These are phyloP conservation scores for Crucibulum laeve DNA, from an alignment of 768 basidiomycete species.

Conservation along the genomic window DNA sequence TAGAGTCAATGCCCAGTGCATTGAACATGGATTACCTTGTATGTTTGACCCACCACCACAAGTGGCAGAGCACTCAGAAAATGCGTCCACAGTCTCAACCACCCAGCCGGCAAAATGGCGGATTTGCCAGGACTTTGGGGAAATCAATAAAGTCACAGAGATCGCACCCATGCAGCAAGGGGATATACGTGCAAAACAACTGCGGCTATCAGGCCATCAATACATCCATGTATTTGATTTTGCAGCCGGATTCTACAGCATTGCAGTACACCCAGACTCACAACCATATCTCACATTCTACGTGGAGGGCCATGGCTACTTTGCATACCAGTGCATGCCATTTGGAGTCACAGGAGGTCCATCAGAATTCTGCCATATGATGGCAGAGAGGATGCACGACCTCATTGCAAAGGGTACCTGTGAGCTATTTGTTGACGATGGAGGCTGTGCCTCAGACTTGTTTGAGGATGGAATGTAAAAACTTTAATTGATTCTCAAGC, in stretches of 20 bases:
- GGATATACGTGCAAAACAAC: constrained; percentile 35
- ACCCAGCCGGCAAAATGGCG: constrained; percentile 21
- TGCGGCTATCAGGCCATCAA: constrained; percentile 24
- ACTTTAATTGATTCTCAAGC: constrained; percentile 16
- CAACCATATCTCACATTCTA: constrained; percentile 14
- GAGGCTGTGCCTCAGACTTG: constrained; percentile 21
- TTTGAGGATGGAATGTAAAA: constrained; percentile 22
- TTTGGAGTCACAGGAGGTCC: constrained; percentile 36
- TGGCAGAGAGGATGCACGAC: constrained; percentile 18
- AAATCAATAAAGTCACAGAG: constrained; percentile 25
- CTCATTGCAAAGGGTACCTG: constrained; percentile 16
- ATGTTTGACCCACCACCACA: constrained; percentile 14
- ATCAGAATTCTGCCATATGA: constrained; percentile 25
- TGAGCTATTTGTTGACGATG: constrained; percentile 38
- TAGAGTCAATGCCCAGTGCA: constrained; percentile 27
- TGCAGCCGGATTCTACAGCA: constrained; percentile 29
- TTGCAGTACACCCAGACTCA: constrained; percentile 4
- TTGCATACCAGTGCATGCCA: constrained; percentile 25
- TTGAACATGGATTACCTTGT: constrained; percentile 14
- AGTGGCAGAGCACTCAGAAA: constrained; percentile 6
- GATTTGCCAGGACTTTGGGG: constrained; percentile 30
- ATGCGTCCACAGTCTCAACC: neutral
- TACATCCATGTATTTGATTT: constrained; percentile 33
- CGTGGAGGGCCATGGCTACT: constrained; percentile 2
- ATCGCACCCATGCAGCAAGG: constrained; percentile 29